Percentiles rank a stretch among this genome's conserved stretches.
Evolutionary conservation across 306 rosid species (phyloP).

Genomic region (Vigna reflexopilosa): DNA sequence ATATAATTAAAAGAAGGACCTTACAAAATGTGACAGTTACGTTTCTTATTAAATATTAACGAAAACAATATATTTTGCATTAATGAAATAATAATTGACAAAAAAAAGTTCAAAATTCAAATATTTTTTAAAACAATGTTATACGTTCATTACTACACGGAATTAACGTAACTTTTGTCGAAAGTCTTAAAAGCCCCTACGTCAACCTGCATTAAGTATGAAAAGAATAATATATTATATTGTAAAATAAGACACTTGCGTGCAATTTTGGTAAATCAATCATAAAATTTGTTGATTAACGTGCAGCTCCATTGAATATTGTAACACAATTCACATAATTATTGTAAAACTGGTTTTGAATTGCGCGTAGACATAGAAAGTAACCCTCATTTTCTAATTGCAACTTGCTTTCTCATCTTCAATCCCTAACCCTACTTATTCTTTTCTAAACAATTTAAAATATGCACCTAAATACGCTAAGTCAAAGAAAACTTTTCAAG

Average conservation of each 20-base stretch:
- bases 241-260: not conserved
- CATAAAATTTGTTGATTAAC: not conserved
- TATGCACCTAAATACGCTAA: not conserved
- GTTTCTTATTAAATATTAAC: too few species aligned
- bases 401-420: not conserved
- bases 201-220: not conserved
- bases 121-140: not conserved
- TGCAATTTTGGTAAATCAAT: not conserved
- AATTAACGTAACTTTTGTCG: not conserved
- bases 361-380: conserved; percentile 10
- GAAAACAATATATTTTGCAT: too few species aligned
- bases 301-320: not conserved
- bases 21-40: too few species aligned
- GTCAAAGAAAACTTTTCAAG: conserved; percentile 4
- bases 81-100: too few species aligned
- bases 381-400: not conserved
- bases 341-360: conserved; percentile 8
- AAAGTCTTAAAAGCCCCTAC: not conserved
- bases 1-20: too few species aligned
- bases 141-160: not conserved
- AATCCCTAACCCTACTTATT: not conserved
- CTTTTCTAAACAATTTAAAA: conserved; percentile 10
- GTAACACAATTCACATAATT: not conserved
- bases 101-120: not conserved
- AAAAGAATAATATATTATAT: not conserved